Evolutionary conservation across 2,329 filamentous ascomycete species (phyloP).

Genomic region (Fusarium multiceps): DNA sequence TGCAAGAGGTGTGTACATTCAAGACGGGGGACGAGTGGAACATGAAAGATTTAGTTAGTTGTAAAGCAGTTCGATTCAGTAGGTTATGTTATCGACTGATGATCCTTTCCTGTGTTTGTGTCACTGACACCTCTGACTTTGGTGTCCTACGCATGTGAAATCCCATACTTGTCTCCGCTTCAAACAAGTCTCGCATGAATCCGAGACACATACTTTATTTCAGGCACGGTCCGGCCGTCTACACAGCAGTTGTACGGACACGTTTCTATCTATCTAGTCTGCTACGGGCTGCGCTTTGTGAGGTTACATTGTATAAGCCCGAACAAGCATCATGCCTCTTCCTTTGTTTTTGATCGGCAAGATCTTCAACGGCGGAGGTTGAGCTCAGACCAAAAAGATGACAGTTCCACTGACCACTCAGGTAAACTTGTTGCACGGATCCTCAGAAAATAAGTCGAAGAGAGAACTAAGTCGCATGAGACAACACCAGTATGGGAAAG

Average conservation of each 20-base stretch:
- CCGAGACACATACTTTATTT: conserved; percentile 11
- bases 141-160: conserved; percentile 4
- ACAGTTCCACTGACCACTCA: not conserved
- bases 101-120: conserved; percentile 27
- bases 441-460: not conserved
- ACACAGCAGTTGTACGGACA: conserved; percentile 21
- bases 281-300: conserved; percentile 1
- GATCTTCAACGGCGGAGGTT: conserved; percentile 34
- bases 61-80: conserved; percentile 48
- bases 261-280: conserved; percentile 23
- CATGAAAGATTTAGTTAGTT: conserved; percentile 43
- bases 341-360: conserved; percentile 25
- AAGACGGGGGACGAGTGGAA: conserved; percentile 20
- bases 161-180: conserved; percentile 14
- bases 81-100: conserved; percentile 47
- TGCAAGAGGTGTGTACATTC: conserved; percentile 19
- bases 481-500: not conserved
- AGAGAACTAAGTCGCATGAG: conserved; percentile 1
- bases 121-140: conserved; percentile 1
- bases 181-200: conserved; percentile 6
- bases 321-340: conserved; percentile 17
- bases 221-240: conserved; percentile 22
- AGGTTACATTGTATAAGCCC: conserved; percentile 8
- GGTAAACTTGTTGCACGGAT: not conserved
- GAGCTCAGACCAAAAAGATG: conserved; percentile 11